Evolutionary conservation across 352 stramenopile species (phyloP), one percentile per base, ranked within the genome.

Genomic region (Plasmopara halstedii): DNA sequence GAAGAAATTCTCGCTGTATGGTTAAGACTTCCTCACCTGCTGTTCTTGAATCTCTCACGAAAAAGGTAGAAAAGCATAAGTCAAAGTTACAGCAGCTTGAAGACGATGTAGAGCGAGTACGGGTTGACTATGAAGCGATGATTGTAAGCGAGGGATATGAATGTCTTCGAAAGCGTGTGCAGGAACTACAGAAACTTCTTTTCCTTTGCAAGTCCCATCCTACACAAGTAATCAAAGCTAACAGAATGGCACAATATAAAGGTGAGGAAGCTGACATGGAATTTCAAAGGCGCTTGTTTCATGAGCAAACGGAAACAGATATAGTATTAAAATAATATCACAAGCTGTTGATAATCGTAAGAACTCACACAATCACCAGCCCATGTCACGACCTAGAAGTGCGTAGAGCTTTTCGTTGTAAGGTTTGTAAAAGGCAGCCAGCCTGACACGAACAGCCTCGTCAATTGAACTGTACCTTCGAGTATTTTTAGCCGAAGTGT

Each of bases 401-500:
- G 55, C 51, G 40, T 78, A 74, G 26, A 95, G 67, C 49, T 86
- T 89, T 19, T 56, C 52, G 54, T 95, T 95, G 66, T 78, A 95
- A 19, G 84, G 84, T 14, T 67, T 68, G 49, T 92, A 93, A 49
- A 92, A 94, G 6, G 67, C 64, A 14, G 64, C 40, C 26, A 95
- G 65, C 53, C 79, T 86, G 32, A 57, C 58, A 17, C 69, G 64
- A 13, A 77, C 76, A 15, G 49, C 65, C 2, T 67, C 33, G 7
- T 70, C 53, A 38, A 96, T 65, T 5, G 83, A 73, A 11, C 84
- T 69, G 56, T 96, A 96, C 49, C 78, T 75, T 53, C 87, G 78
- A 29, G 77, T 86, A 56, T 96, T 97, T 54, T 95, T 95, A 31
- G 85, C 70, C 21, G 69, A 73, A 14, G 53, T 70, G 54, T 95